Conservation (phyloP, 331 rosid species). For the Malus hybrid region DNA sequence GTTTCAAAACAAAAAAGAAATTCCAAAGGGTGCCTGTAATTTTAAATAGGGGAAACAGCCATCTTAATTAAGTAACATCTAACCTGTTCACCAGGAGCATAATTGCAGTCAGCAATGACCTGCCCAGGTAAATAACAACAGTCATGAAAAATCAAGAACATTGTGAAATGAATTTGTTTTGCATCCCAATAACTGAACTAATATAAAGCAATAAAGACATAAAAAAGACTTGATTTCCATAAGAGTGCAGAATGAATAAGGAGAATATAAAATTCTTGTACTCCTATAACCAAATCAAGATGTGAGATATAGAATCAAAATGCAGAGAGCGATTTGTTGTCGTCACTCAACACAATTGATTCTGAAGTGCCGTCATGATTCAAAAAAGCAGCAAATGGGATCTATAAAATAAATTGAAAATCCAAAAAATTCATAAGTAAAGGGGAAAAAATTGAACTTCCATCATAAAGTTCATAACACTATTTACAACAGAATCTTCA, state of each 20-base stretch:
- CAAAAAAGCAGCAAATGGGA: slow-evolving; percentile 83
- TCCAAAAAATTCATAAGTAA: not conserved
- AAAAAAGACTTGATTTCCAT: not conserved
- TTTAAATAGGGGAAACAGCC: not conserved
- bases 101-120: slow-evolving; percentile 65
- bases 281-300: not conserved
- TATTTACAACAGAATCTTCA: slow-evolving; percentile 9
- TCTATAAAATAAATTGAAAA: slow-evolving; percentile 33
- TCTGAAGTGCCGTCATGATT: slow-evolving; percentile 64
- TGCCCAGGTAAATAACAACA: slow-evolving; percentile 25
- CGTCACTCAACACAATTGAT: slow-evolving; percentile 64
- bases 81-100: slow-evolving; percentile 71
- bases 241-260: not conserved
- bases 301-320: not conserved
- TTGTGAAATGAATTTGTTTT: not conserved
- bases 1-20: not conserved
- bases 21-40: not conserved
- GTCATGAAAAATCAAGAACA: not conserved
- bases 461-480: not conserved
- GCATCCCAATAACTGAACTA: not conserved
- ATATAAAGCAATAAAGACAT: not conserved
- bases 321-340: slow-evolving; percentile 21
- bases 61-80: slow-evolving; percentile 10
- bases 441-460: not conserved
- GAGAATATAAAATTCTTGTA: not conserved